Conservation (phyloP, 768 basidiomycete species). For the Boletus insuetus region DNA sequence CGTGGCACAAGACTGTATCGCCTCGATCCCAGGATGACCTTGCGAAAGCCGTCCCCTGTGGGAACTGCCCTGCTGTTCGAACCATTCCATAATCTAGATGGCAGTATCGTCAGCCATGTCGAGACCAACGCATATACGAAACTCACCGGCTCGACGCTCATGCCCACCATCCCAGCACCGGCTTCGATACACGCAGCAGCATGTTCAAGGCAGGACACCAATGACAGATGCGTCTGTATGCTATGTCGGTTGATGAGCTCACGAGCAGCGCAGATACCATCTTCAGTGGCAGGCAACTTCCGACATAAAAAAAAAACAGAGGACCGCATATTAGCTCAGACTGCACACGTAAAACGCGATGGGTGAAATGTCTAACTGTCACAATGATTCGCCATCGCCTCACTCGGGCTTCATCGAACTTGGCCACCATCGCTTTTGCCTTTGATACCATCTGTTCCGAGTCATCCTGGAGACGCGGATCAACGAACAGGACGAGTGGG, state of each 20-base stretch:
- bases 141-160: slow-evolving; percentile 50
- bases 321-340: background rate
- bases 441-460: slow-evolving; percentile 38
- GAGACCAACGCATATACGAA: background rate
- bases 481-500: slow-evolving; percentile 50
- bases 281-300: slow-evolving; percentile 58
- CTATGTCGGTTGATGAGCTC: slow-evolving; percentile 35
- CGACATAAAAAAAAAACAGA: background rate
- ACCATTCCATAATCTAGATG: slow-evolving; percentile 40
- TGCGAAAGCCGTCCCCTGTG: background rate
- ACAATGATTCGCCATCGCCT: slow-evolving; percentile 42
- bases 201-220: slow-evolving; percentile 54
- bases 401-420: slow-evolving; percentile 42
- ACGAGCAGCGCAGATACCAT: slow-evolving; percentile 48
- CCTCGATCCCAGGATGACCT: slow-evolving; percentile 44
- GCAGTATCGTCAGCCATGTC: slow-evolving; percentile 1
- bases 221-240: slow-evolving; percentile 50
- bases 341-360: background rate
- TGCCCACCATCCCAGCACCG: slow-evolving; percentile 45
- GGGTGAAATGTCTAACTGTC: slow-evolving; percentile 37
- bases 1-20: slow-evolving; percentile 43
- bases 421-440: slow-evolving; percentile 39
- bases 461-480: slow-evolving; percentile 44
- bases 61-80: slow-evolving; percentile 33
- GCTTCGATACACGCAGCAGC: slow-evolving; percentile 55